These are phyloP conservation scores for Dissophora globulifera DNA, from an alignment of 192 early-diverging fungal species.

Conservation along the genomic window DNA sequence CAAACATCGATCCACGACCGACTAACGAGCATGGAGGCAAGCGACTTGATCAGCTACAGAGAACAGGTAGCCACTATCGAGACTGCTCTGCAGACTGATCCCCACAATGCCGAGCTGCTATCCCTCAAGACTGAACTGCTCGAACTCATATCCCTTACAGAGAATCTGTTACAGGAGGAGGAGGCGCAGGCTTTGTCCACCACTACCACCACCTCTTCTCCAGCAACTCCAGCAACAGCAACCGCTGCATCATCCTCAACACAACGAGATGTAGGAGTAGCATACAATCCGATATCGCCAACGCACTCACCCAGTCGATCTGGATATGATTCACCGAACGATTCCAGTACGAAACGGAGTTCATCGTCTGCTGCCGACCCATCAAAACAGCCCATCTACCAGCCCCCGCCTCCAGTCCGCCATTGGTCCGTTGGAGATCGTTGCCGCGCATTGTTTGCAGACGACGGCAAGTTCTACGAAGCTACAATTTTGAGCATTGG, in stretches of 20 bases:
- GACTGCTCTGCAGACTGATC: constrained; percentile 72
- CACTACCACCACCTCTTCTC: too few relatives aligned
- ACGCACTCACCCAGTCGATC: too few relatives aligned
- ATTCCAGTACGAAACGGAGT: too few relatives aligned
- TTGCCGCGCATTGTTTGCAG: constrained; percentile 71
- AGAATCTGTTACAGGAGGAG: constrained; percentile 54
- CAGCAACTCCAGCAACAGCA: constrained; percentile 1
- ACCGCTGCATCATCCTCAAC: constrained; percentile 1
- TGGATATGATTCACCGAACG: too few relatives aligned
- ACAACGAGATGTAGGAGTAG: too few relatives aligned
- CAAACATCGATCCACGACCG: too few relatives aligned
- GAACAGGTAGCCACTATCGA: constrained; percentile 81
- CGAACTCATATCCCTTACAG: constrained; percentile 75
- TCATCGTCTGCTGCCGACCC: not conserved
- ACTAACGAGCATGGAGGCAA: constrained; percentile 55
- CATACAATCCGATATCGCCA: too few relatives aligned
- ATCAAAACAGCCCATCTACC: constrained; percentile 34
- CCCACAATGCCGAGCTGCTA: constrained; percentile 72
- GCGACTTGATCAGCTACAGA: constrained; percentile 67
- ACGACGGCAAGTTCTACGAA: constrained; percentile 75
- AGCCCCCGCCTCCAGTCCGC: constrained; percentile 14
- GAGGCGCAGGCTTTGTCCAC: constrained; percentile 3
- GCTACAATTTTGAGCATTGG: constrained; percentile 64
- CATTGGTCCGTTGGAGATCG: constrained; percentile 66
- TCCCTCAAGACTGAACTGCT: constrained; percentile 72